Evolutionary conservation across 306 rosid genomes (phyloP).

Genomic region (Trifolium fragiferum): DNA sequence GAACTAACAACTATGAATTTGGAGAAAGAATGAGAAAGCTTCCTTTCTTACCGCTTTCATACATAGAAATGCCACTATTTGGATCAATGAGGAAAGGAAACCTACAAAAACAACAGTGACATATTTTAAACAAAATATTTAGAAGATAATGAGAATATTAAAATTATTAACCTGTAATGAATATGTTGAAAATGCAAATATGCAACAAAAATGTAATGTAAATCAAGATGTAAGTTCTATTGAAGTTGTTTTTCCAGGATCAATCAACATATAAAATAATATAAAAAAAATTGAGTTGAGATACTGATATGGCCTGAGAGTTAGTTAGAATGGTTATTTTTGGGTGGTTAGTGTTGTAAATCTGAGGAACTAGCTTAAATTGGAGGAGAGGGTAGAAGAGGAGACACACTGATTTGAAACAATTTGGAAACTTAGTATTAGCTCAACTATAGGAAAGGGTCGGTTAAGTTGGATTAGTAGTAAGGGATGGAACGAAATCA

Average conservation of each 20-base stretch:
- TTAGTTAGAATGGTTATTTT: not conserved
- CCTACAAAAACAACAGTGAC: constrained; percentile 58
- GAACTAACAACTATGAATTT: constrained; percentile 17
- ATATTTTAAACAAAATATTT: constrained; percentile 14
- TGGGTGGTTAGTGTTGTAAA: constrained; percentile 1
- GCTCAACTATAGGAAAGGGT: not conserved
- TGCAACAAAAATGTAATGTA: constrained; percentile 9
- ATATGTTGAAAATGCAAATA: constrained; percentile 18
- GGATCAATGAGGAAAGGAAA: constrained; percentile 89
- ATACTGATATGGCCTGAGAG: not conserved
- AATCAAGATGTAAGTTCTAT: constrained; percentile 17
- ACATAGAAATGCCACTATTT: constrained; percentile 64
- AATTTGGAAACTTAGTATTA: not conserved
- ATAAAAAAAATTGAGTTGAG: not conserved
- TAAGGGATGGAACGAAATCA: not conserved
- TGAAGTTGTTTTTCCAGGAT: constrained; percentile 11
- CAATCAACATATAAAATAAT: constrained; percentile 1
- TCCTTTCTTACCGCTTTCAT: constrained; percentile 80
- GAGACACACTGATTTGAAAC: not conserved
- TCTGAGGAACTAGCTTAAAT: not conserved
- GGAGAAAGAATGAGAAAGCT: constrained; percentile 33
- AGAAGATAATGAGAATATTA: constrained; percentile 26
- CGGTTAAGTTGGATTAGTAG: not conserved
- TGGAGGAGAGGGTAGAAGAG: not conserved
- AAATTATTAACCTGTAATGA: not conserved